phyloP scores from a whole-genome alignment of 1,284 basidiomycete species.

The Pseudozyma pruni region DNA sequence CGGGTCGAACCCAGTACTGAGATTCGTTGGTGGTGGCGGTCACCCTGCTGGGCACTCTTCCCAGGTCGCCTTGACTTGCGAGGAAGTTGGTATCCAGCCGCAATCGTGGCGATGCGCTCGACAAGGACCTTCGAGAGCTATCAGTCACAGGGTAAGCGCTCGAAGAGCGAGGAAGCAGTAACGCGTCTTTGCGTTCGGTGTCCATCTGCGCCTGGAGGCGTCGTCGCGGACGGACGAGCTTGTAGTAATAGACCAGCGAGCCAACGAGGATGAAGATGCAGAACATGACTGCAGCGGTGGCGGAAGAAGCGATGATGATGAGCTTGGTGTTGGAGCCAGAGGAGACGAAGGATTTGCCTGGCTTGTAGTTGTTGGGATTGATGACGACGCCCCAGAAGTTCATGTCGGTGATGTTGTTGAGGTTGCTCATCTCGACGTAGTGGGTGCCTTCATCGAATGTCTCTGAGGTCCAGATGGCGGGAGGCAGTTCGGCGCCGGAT shows the following conservation, averaged over 20 bases:
- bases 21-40: slow-evolving; percentile 37
- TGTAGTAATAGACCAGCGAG: slow-evolving; percentile 36
- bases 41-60: slow-evolving; percentile 33
- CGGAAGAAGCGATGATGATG: slow-evolving; percentile 38
- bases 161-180: slow-evolving; percentile 7
- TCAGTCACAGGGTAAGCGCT: not conserved
- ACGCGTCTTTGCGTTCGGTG: slow-evolving; percentile 18
- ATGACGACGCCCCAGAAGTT: slow-evolving; percentile 45
- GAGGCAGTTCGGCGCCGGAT: slow-evolving; percentile 16
- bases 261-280: slow-evolving; percentile 29
- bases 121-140: slow-evolving; percentile 1
- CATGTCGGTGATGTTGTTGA: slow-evolving; percentile 28
- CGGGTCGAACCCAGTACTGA: slow-evolving; percentile 35
- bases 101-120: slow-evolving; percentile 10
- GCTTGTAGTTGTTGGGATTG: slow-evolving; percentile 41
- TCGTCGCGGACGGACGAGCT: slow-evolving; percentile 24
- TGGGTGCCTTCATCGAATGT: slow-evolving; percentile 30
- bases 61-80: slow-evolving; percentile 30
- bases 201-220: slow-evolving; percentile 13
- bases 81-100: slow-evolving; percentile 35
- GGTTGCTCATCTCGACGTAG: slow-evolving; percentile 37
- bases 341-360: slow-evolving; percentile 29
- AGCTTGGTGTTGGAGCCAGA: slow-evolving; percentile 18
- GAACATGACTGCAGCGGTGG: slow-evolving; percentile 32
- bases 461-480: slow-evolving; percentile 37